phyloP scores from a whole-genome alignment of 2,329 filamentous ascomycete species.

The Pseudopyrenochaeta lycopersici region DNA sequence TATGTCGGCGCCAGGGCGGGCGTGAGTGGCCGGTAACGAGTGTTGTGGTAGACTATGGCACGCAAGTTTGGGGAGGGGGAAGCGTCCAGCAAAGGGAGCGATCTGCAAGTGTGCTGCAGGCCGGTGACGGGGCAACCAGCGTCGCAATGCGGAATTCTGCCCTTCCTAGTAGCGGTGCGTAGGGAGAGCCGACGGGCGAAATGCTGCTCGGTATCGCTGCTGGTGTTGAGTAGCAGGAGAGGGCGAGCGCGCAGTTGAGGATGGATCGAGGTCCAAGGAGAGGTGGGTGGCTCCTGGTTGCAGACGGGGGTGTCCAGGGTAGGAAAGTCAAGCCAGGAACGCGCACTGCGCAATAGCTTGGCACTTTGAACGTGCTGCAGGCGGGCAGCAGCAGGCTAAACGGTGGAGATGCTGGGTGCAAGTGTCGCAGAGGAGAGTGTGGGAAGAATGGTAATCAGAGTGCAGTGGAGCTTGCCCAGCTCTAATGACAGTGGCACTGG shows the following conservation, averaged over 20 bases:
- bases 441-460: not conserved
- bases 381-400: slow-evolving; percentile 17
- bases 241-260: slow-evolving; percentile 16
- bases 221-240: slow-evolving; percentile 28
- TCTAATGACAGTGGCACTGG: slow-evolving; percentile 7
- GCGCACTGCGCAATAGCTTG: slow-evolving; percentile 26
- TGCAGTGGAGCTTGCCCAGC: not conserved
- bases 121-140: slow-evolving; percentile 38
- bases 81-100: slow-evolving; percentile 35
- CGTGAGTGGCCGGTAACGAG: slow-evolving; percentile 24
- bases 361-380: slow-evolving; percentile 21
- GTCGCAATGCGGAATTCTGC: slow-evolving; percentile 20
- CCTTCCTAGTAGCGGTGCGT: slow-evolving; percentile 11
- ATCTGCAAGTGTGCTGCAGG: slow-evolving; percentile 21
- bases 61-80: slow-evolving; percentile 25
- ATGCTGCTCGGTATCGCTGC: slow-evolving; percentile 35
- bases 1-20: slow-evolving; percentile 32
- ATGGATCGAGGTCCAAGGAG: slow-evolving; percentile 9
- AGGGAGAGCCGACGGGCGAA: slow-evolving; percentile 12
- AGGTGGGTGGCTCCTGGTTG: slow-evolving; percentile 32
- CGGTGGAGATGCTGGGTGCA: slow-evolving; percentile 7
- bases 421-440: slow-evolving; percentile 3
- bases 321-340: slow-evolving; percentile 23
- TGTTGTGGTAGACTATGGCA: slow-evolving; percentile 42
- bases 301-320: slow-evolving; percentile 19